A percentile compares a stretch with the other conserved stretches of the same genome.
Evolutionary conservation across 2,329 filamentous ascomycete genomes (phyloP).

Genomic region (Fusarium concolor): DNA sequence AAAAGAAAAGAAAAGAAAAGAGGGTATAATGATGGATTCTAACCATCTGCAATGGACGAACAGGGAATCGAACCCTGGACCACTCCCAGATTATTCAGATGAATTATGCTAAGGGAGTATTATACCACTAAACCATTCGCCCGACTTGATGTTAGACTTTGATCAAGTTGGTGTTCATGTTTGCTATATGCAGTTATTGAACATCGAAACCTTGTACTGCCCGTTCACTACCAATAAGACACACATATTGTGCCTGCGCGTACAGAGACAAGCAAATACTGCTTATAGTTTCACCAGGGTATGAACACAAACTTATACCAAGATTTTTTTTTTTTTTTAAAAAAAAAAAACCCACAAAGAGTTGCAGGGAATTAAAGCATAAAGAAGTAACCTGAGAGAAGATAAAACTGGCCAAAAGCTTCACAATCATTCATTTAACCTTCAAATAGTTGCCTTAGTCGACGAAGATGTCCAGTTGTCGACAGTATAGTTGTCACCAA

Average conservation of each 20-base stretch:
- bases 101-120: conserved; percentile 49
- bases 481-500: conserved; percentile 26
- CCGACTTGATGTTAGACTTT: conserved; percentile 1
- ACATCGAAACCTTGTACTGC: neutral
- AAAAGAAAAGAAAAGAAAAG: conserved; percentile 26
- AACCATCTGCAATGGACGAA: conserved; percentile 45
- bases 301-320: neutral
- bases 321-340: no score
- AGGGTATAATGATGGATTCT: conserved; percentile 22
- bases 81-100: conserved; percentile 43
- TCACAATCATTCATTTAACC: neutral
- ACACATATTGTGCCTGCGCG: neutral
- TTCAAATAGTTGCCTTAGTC: conserved; percentile 27
- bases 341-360: no score
- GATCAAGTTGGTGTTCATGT: neutral
- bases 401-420: neutral
- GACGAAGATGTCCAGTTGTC: conserved; percentile 25
- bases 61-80: conserved; percentile 50
- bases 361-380: neutral
- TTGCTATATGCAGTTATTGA: neutral
- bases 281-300: neutral
- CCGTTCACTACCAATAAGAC: neutral
- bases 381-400: neutral
- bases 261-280: neutral
- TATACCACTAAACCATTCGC: conserved; percentile 51